phyloP scores from a whole-genome alignment of 164 flowering plant species.

The Akebia trifoliata region DNA sequence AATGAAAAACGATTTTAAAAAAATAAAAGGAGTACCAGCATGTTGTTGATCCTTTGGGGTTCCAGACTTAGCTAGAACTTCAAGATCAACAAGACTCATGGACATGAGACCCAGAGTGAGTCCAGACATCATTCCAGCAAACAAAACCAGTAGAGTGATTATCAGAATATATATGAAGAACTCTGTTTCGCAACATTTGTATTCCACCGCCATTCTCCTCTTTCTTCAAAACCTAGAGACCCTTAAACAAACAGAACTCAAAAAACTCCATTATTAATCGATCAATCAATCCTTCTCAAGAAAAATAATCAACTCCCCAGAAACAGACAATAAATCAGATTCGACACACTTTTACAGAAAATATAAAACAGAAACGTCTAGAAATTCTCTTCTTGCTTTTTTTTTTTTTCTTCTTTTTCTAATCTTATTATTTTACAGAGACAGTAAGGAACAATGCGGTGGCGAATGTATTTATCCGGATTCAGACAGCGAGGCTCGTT shows the following conservation, averaged over 20 bases:
- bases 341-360: too few relatives aligned
- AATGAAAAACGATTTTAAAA: not conserved
- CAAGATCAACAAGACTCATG: conserved; percentile 85
- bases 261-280: not conserved
- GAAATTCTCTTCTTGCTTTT: too few relatives aligned
- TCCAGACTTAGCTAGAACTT: conserved; percentile 88
- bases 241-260: not conserved
- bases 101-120: conserved; percentile 95
- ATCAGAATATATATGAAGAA: not conserved
- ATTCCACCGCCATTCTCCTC: conserved; percentile 7
- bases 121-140: conserved; percentile 93
- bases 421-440: too few relatives aligned
- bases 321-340: too few relatives aligned
- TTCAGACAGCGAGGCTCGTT: too few relatives aligned
- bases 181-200: not conserved
- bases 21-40: conserved; percentile 45
- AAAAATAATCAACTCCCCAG: too few relatives aligned
- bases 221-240: not conserved
- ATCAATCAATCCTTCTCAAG: not conserved
- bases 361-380: too few relatives aligned
- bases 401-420: too few relatives aligned
- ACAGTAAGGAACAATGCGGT: too few relatives aligned
- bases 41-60: conserved; percentile 63
- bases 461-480: too few relatives aligned
- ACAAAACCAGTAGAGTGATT: conserved; percentile 38